phyloP scores from a whole-genome alignment of 2,329 filamentous ascomycete species.

The Gaeumannomyces sp. region DNA sequence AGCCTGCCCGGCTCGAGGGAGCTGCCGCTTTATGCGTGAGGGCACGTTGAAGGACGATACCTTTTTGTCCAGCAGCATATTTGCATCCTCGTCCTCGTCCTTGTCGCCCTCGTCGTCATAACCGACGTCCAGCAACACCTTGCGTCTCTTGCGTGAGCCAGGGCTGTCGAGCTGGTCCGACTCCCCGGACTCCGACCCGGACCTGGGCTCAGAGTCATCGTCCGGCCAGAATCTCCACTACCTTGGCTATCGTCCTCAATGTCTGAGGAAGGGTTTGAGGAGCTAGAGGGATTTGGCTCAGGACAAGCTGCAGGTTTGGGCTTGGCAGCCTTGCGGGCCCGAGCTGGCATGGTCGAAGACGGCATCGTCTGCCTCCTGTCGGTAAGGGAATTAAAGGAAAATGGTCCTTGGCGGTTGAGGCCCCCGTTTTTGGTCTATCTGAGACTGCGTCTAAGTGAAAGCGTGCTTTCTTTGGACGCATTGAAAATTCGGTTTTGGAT shows the following conservation, averaged over 20 bases:
- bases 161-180: slow-evolving; percentile 42
- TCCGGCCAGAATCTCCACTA: neutral
- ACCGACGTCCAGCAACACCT: slow-evolving; percentile 10
- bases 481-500: neutral
- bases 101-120: slow-evolving; percentile 15
- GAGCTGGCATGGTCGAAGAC: neutral
- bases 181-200: slow-evolving; percentile 18
- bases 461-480: neutral
- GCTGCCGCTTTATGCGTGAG: slow-evolving; percentile 42
- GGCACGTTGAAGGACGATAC: slow-evolving; percentile 41
- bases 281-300: no score
- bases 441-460: neutral
- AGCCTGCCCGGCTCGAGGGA: slow-evolving; percentile 6
- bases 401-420: neutral
- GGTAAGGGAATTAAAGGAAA: neutral
- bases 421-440: neutral
- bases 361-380: neutral
- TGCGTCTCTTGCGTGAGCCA: slow-evolving; percentile 28
- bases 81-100: slow-evolving; percentile 23
- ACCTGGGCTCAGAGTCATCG: neutral
- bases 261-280: neutral
- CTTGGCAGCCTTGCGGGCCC: neutral
- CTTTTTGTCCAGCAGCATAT: slow-evolving; percentile 20
- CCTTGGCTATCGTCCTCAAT: neutral
- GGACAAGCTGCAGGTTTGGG: slow-evolving; percentile 10